Evolutionary conservation across 1,284 basidiomycete species (phyloP), one percentile per base, ranked within the genome.

Genomic region (Erythrobasidium hasegawianum): DNA sequence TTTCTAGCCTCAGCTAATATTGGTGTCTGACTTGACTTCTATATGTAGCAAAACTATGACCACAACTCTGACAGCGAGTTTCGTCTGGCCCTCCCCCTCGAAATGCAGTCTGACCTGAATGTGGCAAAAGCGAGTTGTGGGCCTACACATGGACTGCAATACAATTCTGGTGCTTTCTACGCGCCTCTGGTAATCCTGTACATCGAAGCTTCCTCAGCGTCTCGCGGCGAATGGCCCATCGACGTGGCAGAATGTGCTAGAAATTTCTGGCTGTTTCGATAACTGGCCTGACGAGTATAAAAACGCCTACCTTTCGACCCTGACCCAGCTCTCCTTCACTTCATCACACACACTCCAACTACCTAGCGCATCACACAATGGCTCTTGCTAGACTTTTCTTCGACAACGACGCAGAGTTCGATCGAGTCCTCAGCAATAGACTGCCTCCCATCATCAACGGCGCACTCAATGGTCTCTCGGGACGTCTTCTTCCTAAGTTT

Each of bases 321-420:
- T 47, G 5, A 5, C 5, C 7, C 43, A 47, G 4, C 43, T 47
- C 16, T 24, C 16, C 43, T 47, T 18, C 4, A 33, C 11, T 33
- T 33, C 33, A 33, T 11, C 4, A 11, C 33, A 5, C 33, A 33
- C 33, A 33, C n/a, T n/a, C n/a, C n/a, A 41, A n/a, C 40, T 41
- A 41, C n/a, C n/a, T 7, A n/a, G 16, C 43, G 43, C n/a, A 47
- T 18, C 5, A 47, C 22, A 47, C 14, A 5, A 47, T 47, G 43
- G 16, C 43, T n/a, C 22, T 47, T 14, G 43, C 43, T 47, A n/a
- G 22, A 47, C 43, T 47, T 47, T 47, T 47, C 43, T 47, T 47
- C 43, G 22, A 47, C 14, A n/a, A n/a, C n/a, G 43, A 47, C 43
- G 43, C 43, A 18, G 43, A 47, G 8, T 47, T 47, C 43, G 43